Evolutionary conservation across 805 yeast genomes (phyloP).

Genomic region (Saccharomyces mikatae): DNA sequence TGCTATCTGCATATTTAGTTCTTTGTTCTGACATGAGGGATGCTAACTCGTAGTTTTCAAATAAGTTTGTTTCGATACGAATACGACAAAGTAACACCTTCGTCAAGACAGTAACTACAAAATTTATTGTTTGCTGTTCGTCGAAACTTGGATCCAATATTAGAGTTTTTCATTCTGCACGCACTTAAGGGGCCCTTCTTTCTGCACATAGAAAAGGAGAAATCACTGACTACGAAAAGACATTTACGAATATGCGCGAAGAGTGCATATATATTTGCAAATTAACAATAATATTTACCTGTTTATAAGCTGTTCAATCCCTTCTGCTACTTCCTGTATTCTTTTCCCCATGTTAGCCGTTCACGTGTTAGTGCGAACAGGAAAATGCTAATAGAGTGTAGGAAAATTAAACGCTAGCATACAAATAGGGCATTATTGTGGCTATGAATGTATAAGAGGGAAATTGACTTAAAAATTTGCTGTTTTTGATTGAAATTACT

Average conservation of each 20-base stretch:
- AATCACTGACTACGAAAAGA: neutral
- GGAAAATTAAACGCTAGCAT: neutral
- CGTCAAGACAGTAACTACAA: neutral
- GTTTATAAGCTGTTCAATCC: too few relatives aligned
- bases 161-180: neutral
- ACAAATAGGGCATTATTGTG: neutral
- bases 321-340: neutral
- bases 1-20: conserved; percentile 34
- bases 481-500: too few relatives aligned
- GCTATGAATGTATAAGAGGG: neutral
- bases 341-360: neutral
- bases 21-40: conserved; percentile 20
- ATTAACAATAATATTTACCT: too few relatives aligned
- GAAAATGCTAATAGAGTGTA: neutral
- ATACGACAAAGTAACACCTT: neutral
- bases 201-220: neutral
- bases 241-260: neutral
- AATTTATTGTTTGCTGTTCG: neutral
- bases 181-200: neutral
- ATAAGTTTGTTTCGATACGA: neutral
- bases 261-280: neutral
- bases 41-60: neutral
- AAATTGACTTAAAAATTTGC: neutral
- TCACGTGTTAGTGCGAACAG: neutral
- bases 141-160: neutral